These are phyloP conservation scores for Penicillium bialowiezense DNA, from an alignment of 495 filamentous ascomycete species.

Conservation along the genomic window DNA sequence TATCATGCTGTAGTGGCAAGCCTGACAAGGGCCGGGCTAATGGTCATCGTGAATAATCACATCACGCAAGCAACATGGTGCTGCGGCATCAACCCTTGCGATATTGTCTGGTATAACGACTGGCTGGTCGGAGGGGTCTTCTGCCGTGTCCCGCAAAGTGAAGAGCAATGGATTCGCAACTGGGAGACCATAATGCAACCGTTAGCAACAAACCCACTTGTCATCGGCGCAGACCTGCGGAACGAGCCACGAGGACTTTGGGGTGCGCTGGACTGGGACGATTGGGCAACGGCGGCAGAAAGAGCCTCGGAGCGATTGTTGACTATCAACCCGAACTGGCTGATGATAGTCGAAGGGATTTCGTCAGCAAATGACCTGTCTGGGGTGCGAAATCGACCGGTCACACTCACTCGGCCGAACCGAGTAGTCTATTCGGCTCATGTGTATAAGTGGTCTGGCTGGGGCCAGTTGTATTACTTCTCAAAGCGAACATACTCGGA, in stretches of 20 bases:
- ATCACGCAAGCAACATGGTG: slow-evolving; percentile 62
- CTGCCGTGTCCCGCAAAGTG: slow-evolving; percentile 53
- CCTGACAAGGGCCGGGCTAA: slow-evolving; percentile 54
- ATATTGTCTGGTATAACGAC: slow-evolving; percentile 57
- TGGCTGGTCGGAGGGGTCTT: slow-evolving; percentile 40
- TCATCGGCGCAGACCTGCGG: slow-evolving; percentile 57
- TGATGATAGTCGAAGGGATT: slow-evolving; percentile 60
- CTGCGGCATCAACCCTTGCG: slow-evolving; percentile 58
- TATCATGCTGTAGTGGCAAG: slow-evolving; percentile 28
- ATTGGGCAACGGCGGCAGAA: slow-evolving; percentile 58
- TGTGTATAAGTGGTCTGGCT: slow-evolving; percentile 62
- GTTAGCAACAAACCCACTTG: slow-evolving; percentile 47
- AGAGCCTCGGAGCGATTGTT: slow-evolving; percentile 52
- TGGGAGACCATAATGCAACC: slow-evolving; percentile 58
- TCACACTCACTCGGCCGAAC: slow-evolving; percentile 48
- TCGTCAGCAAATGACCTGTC: slow-evolving; percentile 57
- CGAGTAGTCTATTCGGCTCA: slow-evolving; percentile 61
- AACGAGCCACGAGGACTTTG: slow-evolving; percentile 61
- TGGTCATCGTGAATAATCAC: slow-evolving; percentile 60
- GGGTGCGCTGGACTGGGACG: slow-evolving; percentile 59
- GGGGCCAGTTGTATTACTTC: slow-evolving; percentile 54
- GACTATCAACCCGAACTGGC: slow-evolving; percentile 54
- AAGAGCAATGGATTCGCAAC: slow-evolving; percentile 57
- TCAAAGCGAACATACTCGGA: slow-evolving; percentile 50
- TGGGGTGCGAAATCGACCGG: slow-evolving; percentile 45